These are phyloP conservation scores for Lathyrus sativus DNA, from an alignment of 306 rosid species.

Conservation along the genomic window DNA sequence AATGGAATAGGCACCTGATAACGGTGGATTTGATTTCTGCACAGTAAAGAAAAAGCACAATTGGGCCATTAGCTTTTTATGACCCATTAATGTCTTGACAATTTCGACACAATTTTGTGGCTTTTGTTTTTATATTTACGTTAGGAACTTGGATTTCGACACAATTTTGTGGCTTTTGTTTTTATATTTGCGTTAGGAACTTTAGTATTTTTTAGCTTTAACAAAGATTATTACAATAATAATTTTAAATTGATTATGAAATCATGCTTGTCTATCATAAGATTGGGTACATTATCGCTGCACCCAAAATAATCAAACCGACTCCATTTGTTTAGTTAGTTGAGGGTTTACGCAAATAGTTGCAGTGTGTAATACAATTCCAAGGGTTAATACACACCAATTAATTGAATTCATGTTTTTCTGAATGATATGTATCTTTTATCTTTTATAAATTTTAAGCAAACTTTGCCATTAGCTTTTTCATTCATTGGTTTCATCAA, in stretches of 20 bases:
- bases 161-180: too few species aligned
- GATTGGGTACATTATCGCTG: too few species aligned
- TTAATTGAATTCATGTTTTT: too few species aligned
- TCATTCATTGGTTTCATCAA: too few species aligned
- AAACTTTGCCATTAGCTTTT: too few species aligned
- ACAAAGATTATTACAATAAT: neutral
- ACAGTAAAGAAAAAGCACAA: neutral
- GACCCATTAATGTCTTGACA: neutral
- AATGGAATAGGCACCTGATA: neutral
- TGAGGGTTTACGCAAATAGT: too few species aligned
- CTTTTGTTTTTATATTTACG: neutral
- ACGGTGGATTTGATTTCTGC: conserved; percentile 3
- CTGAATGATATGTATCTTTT: too few species aligned
- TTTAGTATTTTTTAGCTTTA: neutral
- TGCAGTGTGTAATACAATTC: too few species aligned
- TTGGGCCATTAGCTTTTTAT: neutral
- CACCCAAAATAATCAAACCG: too few species aligned
- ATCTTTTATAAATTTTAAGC: too few species aligned
- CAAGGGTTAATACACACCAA: too few species aligned
- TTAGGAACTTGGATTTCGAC: too few species aligned
- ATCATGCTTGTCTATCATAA: neutral
- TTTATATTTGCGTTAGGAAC: neutral
- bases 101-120: neutral
- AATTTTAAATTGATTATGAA: neutral
- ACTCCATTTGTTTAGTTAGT: neutral